Evolutionary conservation across 2,329 filamentous ascomycete species (phyloP).

Genomic region (Diplodia scrobiculata): DNA sequence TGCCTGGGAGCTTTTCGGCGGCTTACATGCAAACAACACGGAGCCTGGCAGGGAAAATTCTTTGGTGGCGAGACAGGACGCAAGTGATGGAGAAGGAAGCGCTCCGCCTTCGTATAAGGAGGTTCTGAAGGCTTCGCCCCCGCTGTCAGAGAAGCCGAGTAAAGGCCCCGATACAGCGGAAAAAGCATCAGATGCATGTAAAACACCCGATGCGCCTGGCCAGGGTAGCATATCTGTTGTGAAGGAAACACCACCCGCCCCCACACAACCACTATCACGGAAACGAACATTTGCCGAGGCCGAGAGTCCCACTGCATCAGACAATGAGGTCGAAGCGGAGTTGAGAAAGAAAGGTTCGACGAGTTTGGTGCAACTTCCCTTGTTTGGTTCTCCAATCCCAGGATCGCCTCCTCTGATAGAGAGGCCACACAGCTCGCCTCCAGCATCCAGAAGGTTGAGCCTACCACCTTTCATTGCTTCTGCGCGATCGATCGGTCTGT

Average conservation of each 20-base stretch:
- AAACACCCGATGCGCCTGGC: not conserved
- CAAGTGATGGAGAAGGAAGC: not conserved
- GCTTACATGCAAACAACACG: not conserved
- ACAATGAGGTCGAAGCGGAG: not conserved
- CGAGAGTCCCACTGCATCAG: constrained; percentile 5
- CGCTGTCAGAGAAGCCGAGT: not conserved
- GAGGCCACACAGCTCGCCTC: not conserved
- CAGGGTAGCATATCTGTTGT: not conserved
- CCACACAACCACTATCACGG: not conserved
- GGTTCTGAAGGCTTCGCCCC: not conserved
- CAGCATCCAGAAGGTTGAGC: not conserved
- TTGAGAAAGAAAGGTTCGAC: not conserved
- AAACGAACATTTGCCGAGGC: constrained; percentile 8
- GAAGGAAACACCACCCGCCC: not conserved
- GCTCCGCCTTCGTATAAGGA: constrained; percentile 12
- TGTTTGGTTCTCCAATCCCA: not conserved
- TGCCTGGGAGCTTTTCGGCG: constrained; percentile 10
- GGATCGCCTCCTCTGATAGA: constrained; percentile 2
- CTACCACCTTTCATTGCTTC: not conserved
- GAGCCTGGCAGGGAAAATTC: not conserved
- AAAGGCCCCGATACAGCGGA: not conserved
- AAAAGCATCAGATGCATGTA: not conserved
- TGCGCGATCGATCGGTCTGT: too few relatives aligned
- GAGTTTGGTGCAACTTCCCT: constrained; percentile 7
- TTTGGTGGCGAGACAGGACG: not conserved